Percentiles rank a stretch among this genome's conserved stretches.
Evolutionary conservation across 108 stramenopile genomes (phyloP).

Genomic region (Stephanodiscus triporus): DNA sequence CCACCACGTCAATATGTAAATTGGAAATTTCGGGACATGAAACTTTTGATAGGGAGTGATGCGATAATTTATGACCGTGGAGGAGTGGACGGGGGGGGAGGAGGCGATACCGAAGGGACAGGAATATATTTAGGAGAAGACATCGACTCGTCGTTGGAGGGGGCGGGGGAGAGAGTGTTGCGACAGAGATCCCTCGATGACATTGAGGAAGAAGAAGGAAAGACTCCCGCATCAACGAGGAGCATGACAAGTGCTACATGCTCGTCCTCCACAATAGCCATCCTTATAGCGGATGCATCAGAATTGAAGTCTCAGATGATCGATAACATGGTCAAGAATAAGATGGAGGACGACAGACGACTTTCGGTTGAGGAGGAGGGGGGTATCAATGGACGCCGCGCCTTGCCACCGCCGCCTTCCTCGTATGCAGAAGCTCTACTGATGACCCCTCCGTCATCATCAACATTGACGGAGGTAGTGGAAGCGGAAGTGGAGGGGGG

Average conservation of each 20-base stretch:
- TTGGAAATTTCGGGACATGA: constrained; percentile 82
- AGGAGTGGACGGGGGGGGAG: neutral
- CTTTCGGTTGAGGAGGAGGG: constrained; percentile 5
- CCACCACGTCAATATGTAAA: constrained; percentile 66
- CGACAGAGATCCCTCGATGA: neutral
- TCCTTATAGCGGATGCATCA: constrained; percentile 66
- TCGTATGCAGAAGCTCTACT: constrained; percentile 46
- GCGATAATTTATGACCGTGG: constrained; percentile 52
- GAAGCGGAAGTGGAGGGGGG: neutral
- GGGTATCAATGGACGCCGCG: neutral
- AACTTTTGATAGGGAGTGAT: constrained; percentile 78
- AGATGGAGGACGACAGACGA: constrained; percentile 12
- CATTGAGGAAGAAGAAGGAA: neutral
- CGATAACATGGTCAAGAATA: constrained; percentile 14
- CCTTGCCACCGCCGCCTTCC: neutral
- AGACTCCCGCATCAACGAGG: neutral
- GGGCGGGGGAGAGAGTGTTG: neutral
- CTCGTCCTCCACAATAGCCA: constrained; percentile 34
- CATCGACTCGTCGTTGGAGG: neutral
- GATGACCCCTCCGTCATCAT: constrained; percentile 32
- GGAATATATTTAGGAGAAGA: neutral
- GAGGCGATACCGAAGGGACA: neutral
- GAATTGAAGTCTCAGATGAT: constrained; percentile 47
- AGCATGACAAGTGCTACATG: neutral
- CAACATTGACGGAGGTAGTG: neutral